Conservation (phyloP, 495 filamentous ascomycete species). For the Apodospora peruviana region DNA sequence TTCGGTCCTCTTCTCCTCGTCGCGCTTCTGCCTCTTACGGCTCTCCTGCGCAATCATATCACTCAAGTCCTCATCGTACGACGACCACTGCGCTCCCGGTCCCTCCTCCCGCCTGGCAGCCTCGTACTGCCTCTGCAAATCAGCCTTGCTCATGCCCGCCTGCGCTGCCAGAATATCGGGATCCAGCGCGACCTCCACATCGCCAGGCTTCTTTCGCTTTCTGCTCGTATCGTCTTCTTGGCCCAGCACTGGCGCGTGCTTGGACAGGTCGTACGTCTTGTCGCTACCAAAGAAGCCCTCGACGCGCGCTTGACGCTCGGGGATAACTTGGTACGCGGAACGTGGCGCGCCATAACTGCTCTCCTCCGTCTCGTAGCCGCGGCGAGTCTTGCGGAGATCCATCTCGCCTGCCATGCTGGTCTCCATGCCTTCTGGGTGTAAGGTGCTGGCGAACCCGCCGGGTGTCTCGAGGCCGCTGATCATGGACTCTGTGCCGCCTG, state of each 20-base stretch:
- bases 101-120: constrained; percentile 66
- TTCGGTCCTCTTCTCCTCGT: constrained; percentile 65
- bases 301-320: constrained; percentile 74
- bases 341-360: constrained; percentile 53
- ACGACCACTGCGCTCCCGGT: constrained; percentile 55
- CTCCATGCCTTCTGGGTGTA: constrained; percentile 58
- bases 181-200: constrained; percentile 89
- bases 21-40: constrained; percentile 78
- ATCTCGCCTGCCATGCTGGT: constrained; percentile 81
- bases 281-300: constrained; percentile 97
- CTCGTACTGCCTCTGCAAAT: constrained; percentile 62
- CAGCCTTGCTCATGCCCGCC: constrained; percentile 65
- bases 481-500: constrained; percentile 64
- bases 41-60: constrained; percentile 96
- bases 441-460: constrained; percentile 69
- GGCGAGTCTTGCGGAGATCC: constrained; percentile 79
- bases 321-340: constrained; percentile 81
- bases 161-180: constrained; percentile 64
- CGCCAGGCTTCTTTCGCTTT: constrained; percentile 92
- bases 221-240: constrained; percentile 62
- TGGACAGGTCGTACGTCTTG: constrained; percentile 76
- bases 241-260: constrained; percentile 58
- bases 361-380: constrained; percentile 87
- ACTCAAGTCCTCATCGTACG: constrained; percentile 84
- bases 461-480: constrained; percentile 74